Evolutionary conservation across 768 basidiomycete species (phyloP), one percentile per base, ranked within the genome.

Genomic region (Agrocybe praecox): DNA sequence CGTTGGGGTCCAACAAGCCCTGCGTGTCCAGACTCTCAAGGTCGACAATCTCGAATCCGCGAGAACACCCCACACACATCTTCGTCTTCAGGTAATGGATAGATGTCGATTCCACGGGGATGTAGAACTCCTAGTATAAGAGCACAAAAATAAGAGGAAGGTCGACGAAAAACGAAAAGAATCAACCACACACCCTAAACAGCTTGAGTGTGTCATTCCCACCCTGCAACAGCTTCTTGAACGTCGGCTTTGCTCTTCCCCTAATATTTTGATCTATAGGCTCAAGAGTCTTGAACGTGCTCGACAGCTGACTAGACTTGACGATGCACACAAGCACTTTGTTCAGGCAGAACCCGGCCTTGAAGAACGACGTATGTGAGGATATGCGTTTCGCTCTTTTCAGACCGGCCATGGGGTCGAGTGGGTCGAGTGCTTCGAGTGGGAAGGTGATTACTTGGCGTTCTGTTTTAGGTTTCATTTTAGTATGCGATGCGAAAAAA

Each of bases 121-220:
- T 98, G 68, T 98, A 99, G 75, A 99, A 98, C 71, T 98, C 96
- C 94, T 97, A 67, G 2, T n/a, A n/a, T n/a, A n/a, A n/a, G n/a
- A n/a, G n/a, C n/a, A n/a, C n/a, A n/a, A n/a, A n/a, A n/a, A n/a
- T n/a, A n/a, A n/a, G n/a, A n/a, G n/a, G n/a, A n/a, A n/a, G n/a
- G n/a, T n/a, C n/a, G n/a, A n/a, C n/a, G n/a, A n/a, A n/a, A n/a
- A 34, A 15, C 3, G 6, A 18, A 32, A 33, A 23, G 15, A 17
- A 18, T 26, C 1, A 40, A 33, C 53, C 21, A 53, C 59, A 34
- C 61, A 93, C 95, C 79, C 92, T 92, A 82, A 95, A 98, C 36
- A 90, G 76, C 69, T 90, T 90, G 18, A 99, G 80, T 1, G 94
- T 93, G 69, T 99, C 97, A 67, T 98, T 95, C 8, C 93, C 90